These are phyloP conservation scores for Microstroma glucosiphilum DNA, from an alignment of 1,284 basidiomycete species.

Conservation along the genomic window DNA sequence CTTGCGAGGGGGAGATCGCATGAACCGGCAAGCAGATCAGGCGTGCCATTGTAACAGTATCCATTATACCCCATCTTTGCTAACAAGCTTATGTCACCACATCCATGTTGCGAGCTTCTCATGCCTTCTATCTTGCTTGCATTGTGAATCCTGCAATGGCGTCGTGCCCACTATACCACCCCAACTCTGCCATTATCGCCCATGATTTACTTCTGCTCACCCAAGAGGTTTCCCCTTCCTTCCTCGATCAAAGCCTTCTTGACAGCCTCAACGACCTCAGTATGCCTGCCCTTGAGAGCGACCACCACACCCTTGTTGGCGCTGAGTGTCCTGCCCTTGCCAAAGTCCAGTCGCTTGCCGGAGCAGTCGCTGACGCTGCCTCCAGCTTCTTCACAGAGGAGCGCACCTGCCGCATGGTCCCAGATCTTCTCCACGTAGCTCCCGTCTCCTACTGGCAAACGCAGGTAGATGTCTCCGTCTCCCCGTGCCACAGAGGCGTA, in stretches of 20 bases:
- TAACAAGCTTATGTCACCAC: too few species aligned
- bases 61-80: too few species aligned
- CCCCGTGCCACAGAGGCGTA: constrained; percentile 82
- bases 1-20: too few species aligned
- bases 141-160: too few species aligned
- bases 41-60: too few species aligned
- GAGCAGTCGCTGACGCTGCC: constrained; percentile 77
- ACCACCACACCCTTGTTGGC: constrained; percentile 85
- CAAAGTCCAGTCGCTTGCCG: constrained; percentile 75
- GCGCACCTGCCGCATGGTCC: constrained; percentile 85
- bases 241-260: constrained; percentile 61
- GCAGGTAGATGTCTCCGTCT: constrained; percentile 80
- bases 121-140: too few species aligned
- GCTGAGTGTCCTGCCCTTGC: constrained; percentile 74
- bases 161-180: too few species aligned
- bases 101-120: too few species aligned
- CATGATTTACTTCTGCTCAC: too few species aligned
- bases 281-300: constrained; percentile 63
- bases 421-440: constrained; percentile 85
- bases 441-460: constrained; percentile 74
- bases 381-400: constrained; percentile 84
- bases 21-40: too few species aligned
- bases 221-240: constrained; percentile 35
- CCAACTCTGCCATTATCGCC: too few species aligned
- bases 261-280: constrained; percentile 67